Percentiles rank a stretch among this genome's conserved stretches.
Conservation (phyloP, 495 filamentous ascomycete genomes). For the Pyrenopolyporus hunteri region DNA sequence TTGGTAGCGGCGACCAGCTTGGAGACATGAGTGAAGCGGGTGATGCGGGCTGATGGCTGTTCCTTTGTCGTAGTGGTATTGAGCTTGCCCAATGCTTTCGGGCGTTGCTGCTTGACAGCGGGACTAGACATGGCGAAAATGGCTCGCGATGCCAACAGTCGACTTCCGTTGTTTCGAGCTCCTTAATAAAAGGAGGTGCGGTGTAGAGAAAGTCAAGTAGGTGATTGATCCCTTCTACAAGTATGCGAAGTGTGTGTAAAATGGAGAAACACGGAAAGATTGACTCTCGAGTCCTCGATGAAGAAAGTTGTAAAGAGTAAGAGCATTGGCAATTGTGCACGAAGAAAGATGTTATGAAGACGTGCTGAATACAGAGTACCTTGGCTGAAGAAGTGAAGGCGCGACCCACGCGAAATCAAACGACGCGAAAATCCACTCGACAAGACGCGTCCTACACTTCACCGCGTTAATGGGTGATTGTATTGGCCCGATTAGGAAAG, state of each 20-base stretch:
- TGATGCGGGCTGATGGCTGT: constrained; percentile 38
- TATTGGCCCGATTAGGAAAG: constrained; percentile 12
- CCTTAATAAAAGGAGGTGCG: constrained; percentile 10
- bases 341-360: constrained; percentile 1
- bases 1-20: constrained; percentile 39
- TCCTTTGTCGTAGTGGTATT: constrained; percentile 25
- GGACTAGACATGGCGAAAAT: constrained; percentile 20
- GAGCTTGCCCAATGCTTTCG: constrained; percentile 22
- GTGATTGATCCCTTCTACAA: constrained; percentile 7
- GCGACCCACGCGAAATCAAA: constrained; percentile 28
- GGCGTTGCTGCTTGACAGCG: constrained; percentile 39
- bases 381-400: constrained; percentile 1
- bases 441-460: constrained; percentile 19
- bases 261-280: constrained; percentile 13
- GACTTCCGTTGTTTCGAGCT: background rate
- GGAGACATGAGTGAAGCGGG: constrained; percentile 50
- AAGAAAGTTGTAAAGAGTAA: constrained; percentile 15
- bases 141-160: background rate
- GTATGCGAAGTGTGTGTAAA: constrained; percentile 5
- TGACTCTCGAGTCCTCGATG: constrained; percentile 8
- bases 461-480: constrained; percentile 28
- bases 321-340: background rate
- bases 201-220: background rate
- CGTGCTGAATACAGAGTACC: constrained; percentile 1
- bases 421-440: constrained; percentile 22